phyloP scores from a whole-genome alignment of 768 basidiomycete genomes.

The Kwoniella europaea region DNA sequence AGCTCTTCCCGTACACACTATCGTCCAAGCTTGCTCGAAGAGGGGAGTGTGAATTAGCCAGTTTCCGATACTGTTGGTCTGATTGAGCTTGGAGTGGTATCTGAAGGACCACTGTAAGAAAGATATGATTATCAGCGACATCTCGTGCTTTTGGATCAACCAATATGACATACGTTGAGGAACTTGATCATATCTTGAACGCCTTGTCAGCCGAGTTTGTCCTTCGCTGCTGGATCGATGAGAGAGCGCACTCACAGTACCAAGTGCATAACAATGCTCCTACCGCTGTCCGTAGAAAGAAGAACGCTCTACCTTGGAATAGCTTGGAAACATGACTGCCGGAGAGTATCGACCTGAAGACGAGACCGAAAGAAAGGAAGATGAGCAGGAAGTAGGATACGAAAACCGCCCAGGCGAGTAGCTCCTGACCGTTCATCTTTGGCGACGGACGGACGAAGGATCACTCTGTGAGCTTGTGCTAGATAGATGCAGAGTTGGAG shows the following conservation, averaged over 20 bases:
- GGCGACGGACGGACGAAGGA: no score
- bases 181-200: constrained; percentile 63
- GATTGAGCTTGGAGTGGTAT: constrained; percentile 59
- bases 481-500: no score
- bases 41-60: constrained; percentile 67
- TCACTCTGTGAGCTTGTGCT: no score
- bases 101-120: constrained; percentile 65
- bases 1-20: constrained; percentile 61
- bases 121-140: background rate
- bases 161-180: constrained; percentile 55
- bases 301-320: constrained; percentile 50
- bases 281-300: constrained; percentile 57
- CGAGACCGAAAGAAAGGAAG: constrained; percentile 51
- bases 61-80: constrained; percentile 54
- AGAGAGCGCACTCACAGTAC: constrained; percentile 61
- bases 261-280: constrained; percentile 62
- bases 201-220: constrained; percentile 1
- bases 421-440: constrained; percentile 20
- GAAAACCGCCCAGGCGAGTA: constrained; percentile 42
- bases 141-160: no score
- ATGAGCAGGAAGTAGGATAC: constrained; percentile 59
- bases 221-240: background rate
- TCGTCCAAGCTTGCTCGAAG: constrained; percentile 67
- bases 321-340: constrained; percentile 24
- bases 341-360: constrained; percentile 44